Conservation (phyloP, 805 yeast genomes). For the Teunomyces stri region DNA sequence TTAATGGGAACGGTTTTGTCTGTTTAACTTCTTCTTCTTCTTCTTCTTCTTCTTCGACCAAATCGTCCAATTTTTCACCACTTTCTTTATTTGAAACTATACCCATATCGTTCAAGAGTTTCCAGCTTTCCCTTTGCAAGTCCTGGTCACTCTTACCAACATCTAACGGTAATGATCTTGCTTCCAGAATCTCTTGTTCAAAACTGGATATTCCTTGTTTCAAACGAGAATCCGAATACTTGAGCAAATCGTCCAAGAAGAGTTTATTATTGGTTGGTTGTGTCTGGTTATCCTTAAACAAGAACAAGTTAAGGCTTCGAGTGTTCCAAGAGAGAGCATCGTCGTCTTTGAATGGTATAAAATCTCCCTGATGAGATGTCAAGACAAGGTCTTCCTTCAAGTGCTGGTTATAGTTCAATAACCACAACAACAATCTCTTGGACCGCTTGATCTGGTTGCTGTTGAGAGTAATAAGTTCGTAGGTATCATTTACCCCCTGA, state of each 20-base stretch:
- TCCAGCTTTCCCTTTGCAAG: slow-evolving; percentile 14
- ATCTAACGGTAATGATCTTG: slow-evolving; percentile 13
- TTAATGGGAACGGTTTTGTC: neutral
- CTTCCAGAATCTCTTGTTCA: slow-evolving; percentile 13
- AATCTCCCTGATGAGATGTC: slow-evolving; percentile 5
- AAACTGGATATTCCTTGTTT: slow-evolving; percentile 9
- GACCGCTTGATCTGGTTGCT: slow-evolving; percentile 30
- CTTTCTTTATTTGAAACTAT: slow-evolving; percentile 6
- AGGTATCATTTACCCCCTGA: slow-evolving; percentile 19
- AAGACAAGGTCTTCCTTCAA: slow-evolving; percentile 16
- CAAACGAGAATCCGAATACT: slow-evolving; percentile 15
- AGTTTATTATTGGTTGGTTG: neutral
- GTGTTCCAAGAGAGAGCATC: slow-evolving; percentile 33
- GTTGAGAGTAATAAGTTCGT: slow-evolving; percentile 30
- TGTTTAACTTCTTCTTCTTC: no score
- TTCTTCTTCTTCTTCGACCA: neutral
- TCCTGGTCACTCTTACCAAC: slow-evolving; percentile 4
- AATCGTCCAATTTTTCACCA: neutral
- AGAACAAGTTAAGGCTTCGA: slow-evolving; percentile 13
- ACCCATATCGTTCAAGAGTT: slow-evolving; percentile 18
- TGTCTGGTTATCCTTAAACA: neutral
- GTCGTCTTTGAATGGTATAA: slow-evolving; percentile 30
- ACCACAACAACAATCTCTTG: slow-evolving; percentile 40
- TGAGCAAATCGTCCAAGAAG: slow-evolving; percentile 9
- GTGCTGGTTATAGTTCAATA: slow-evolving; percentile 32